Conservation (phyloP, 805 yeast genomes). For the Limtongia smithiae region DNA sequence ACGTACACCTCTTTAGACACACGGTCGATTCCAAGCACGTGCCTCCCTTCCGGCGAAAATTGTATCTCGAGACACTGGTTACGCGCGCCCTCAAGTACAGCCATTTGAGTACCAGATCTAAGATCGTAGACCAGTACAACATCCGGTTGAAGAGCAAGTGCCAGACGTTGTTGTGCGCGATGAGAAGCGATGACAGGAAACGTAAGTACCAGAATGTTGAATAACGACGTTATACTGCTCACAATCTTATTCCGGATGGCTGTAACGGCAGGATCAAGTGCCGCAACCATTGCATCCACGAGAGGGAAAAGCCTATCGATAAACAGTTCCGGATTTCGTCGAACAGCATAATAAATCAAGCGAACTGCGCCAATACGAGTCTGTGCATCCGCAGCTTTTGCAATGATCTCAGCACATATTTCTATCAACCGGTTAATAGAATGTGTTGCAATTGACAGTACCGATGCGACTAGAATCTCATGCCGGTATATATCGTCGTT, state of each 20-base stretch:
- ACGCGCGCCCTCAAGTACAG: slow-evolving; percentile 26
- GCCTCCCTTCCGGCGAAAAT: slow-evolving; percentile 31
- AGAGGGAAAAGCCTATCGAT: slow-evolving; percentile 24
- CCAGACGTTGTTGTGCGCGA: slow-evolving; percentile 31
- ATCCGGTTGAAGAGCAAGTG: slow-evolving; percentile 26
- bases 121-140: slow-evolving; percentile 28
- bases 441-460: slow-evolving; percentile 1
- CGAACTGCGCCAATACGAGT: slow-evolving; percentile 26
- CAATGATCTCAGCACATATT: slow-evolving; percentile 16
- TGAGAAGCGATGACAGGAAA: slow-evolving; percentile 28
- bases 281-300: slow-evolving; percentile 24
- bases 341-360: slow-evolving; percentile 13
- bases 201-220: slow-evolving; percentile 19
- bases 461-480: slow-evolving; percentile 14
- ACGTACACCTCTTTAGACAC: slow-evolving; percentile 20
- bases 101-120: slow-evolving; percentile 30
- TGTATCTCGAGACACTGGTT: slow-evolving; percentile 16
- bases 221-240: slow-evolving; percentile 21
- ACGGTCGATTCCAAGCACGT: slow-evolving; percentile 26
- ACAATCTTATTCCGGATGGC: slow-evolving; percentile 24
- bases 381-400: slow-evolving; percentile 6
- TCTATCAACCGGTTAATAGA: slow-evolving; percentile 23
- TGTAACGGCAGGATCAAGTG: slow-evolving; percentile 22
- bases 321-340: slow-evolving; percentile 14
- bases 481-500: slow-evolving; percentile 13